Base-by-base conservation (phyloP, 2,329 filamentous ascomycete species). In the Coleophoma eucalyptorum region DNA sequence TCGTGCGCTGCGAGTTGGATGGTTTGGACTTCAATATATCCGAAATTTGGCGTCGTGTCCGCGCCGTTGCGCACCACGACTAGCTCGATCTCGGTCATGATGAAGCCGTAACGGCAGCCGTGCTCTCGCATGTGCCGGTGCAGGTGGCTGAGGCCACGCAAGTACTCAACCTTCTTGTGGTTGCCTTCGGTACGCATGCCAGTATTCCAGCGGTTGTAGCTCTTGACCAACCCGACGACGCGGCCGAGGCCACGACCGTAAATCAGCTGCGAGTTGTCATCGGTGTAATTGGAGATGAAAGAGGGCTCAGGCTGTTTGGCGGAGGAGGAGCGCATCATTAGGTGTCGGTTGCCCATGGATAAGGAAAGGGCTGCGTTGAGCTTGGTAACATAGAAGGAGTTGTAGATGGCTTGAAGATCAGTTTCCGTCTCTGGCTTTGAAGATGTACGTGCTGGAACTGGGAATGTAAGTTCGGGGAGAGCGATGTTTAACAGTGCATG, bases 101-200 rank as follows among this genome's bases (percentile, higher is more conserved):
- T 93, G 76, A 96, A 97, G 49, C 93, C 93, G 69, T 97, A 97
- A 52, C 93, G 86, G 66, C 90, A 95, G 58, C 86, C 85, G 72
- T 96, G 89, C 72, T 96, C 90, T 68, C 93, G 90, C 90, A 97
- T 96, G 64, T 86, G 85, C 65, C 89, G 83, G 70, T 97, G 93
- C 42, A 97, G 76, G 61, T 95, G 90, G 0, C 91, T 80, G 5
- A 97, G 82, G 1, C 90, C 90, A 46, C 88, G 86, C 18, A 97
- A 85, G 73, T 97, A 97, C 70, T 93, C 85, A 51, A 96, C 89
- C 52, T 89, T 87, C 71, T 91, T 88, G 68, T 90, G 81, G 57
- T 92, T 90, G 42, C 85, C 84, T 68, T 95, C 90, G 53, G 86
- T 83, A 53, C 91, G 89, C 89, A 96, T 96, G 55, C 89, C 89